Percentiles rank a stretch among this genome's conserved stretches.
Conservation (phyloP, 805 yeast species). For the Candida parachauliodes region DNA sequence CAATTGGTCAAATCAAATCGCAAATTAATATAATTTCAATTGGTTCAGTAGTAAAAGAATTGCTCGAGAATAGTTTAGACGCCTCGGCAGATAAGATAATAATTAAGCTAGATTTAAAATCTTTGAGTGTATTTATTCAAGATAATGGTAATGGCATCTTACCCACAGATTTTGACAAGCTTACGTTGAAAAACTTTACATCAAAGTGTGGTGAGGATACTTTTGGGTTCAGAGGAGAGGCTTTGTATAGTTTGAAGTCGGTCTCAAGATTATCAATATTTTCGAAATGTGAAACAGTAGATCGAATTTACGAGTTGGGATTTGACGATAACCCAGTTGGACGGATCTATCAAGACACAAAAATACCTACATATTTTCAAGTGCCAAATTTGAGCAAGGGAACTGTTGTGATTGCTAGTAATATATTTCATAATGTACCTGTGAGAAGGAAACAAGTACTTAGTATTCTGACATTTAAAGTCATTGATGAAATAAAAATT, state of each 20-base stretch:
- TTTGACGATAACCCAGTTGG: not conserved
- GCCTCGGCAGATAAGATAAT: slow-evolving; percentile 41
- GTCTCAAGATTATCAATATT: slow-evolving; percentile 44
- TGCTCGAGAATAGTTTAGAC: slow-evolving; percentile 55
- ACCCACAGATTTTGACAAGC: slow-evolving; percentile 39
- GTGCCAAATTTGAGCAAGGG: slow-evolving; percentile 23
- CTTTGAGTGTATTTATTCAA: slow-evolving; percentile 36
- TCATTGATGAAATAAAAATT: slow-evolving; percentile 25
- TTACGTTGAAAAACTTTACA: slow-evolving; percentile 52
- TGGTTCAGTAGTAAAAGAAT: slow-evolving; percentile 43
- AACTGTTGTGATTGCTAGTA: slow-evolving; percentile 32
- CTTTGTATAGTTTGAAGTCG: slow-evolving; percentile 53
- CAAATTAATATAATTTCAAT: slow-evolving; percentile 34
- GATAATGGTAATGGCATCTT: slow-evolving; percentile 77
- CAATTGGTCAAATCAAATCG: slow-evolving; percentile 19
- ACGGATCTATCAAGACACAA: not conserved
- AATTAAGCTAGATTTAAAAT: slow-evolving; percentile 30
- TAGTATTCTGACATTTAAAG: slow-evolving; percentile 15
- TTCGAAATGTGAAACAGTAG: slow-evolving; percentile 32
- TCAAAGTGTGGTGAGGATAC: slow-evolving; percentile 28
- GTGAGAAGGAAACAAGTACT: slow-evolving; percentile 35
- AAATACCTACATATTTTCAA: slow-evolving; percentile 2
- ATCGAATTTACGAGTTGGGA: slow-evolving; percentile 3
- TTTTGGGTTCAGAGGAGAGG: slow-evolving; percentile 71
- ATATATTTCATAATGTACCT: slow-evolving; percentile 41